A percentile compares a stretch with the other conserved stretches of the same genome.
These are phyloP conservation scores for Austroboletus niveus DNA, from an alignment of 1,284 basidiomycete species.

Conservation along the genomic window DNA sequence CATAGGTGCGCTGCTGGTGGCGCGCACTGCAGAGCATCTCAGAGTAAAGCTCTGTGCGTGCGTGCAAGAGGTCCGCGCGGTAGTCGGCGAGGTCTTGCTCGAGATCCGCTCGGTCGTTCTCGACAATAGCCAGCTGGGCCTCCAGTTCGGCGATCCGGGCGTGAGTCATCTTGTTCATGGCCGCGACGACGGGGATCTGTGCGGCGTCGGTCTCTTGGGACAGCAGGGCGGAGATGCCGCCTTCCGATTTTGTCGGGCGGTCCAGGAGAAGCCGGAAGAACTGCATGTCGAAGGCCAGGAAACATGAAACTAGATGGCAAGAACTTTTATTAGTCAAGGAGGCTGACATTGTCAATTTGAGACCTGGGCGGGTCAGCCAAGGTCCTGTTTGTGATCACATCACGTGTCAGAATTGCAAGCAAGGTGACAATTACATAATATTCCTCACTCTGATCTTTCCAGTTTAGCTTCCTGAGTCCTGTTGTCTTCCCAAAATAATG, in stretches of 20 bases:
- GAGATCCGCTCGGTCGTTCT: slow-evolving; percentile 15
- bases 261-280: slow-evolving; percentile 36
- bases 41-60: slow-evolving; percentile 31
- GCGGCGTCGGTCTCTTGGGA: not conserved
- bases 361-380: too few species aligned
- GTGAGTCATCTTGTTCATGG: slow-evolving; percentile 1
- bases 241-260: slow-evolving; percentile 37
- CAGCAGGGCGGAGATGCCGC: slow-evolving; percentile 30
- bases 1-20: slow-evolving; percentile 21
- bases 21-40: slow-evolving; percentile 26
- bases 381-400: too few species aligned
- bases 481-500: too few species aligned
- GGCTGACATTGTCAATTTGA: not conserved
- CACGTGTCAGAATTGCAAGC: too few species aligned
- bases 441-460: too few species aligned
- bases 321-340: not conserved
- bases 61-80: slow-evolving; percentile 29
- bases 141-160: slow-evolving; percentile 14
- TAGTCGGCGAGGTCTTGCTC: slow-evolving; percentile 30
- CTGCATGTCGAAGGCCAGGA: slow-evolving; percentile 26
- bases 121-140: slow-evolving; percentile 10
- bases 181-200: too few species aligned
- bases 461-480: too few species aligned
- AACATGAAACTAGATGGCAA: not conserved
- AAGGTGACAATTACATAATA: too few species aligned